A percentile compares a stretch with the other conserved stretches of the same genome.
Conservation (phyloP, 352 stramenopile species). For the Phytophthora pini region DNA sequence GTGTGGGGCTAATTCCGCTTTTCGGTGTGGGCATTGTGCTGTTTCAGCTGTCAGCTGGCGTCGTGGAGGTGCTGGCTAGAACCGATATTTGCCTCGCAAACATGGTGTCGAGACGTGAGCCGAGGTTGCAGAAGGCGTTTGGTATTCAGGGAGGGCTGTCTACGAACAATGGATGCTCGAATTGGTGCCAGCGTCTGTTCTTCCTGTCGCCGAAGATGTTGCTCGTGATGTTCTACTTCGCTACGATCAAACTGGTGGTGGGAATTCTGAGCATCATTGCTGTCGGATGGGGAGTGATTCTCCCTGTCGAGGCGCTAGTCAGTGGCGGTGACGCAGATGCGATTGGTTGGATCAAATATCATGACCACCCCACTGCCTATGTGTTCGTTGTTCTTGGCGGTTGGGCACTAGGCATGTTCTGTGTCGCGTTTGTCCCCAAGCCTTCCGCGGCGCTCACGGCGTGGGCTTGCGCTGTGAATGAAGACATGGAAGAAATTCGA, state of each 20-base stretch:
- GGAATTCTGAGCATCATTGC: slow-evolving; percentile 41
- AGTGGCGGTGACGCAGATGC: slow-evolving; percentile 19
- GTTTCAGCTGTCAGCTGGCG: slow-evolving; percentile 37
- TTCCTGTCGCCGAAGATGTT: slow-evolving; percentile 40
- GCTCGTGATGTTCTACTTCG: slow-evolving; percentile 52
- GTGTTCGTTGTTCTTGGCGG: slow-evolving; percentile 11
- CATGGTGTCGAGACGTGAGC: slow-evolving; percentile 11
- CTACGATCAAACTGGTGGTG: slow-evolving; percentile 49
- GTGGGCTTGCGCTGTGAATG: slow-evolving; percentile 26
- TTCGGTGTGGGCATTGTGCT: slow-evolving; percentile 32
- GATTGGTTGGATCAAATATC: slow-evolving; percentile 31
- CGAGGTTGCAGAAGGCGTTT: slow-evolving; percentile 26
- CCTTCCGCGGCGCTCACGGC: slow-evolving; percentile 21
- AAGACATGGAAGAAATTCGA: slow-evolving; percentile 1
- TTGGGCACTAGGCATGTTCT: slow-evolving; percentile 19
- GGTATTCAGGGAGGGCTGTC: slow-evolving; percentile 37
- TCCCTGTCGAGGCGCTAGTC: slow-evolving; percentile 44
- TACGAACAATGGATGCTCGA: slow-evolving; percentile 23
- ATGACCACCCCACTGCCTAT: slow-evolving; percentile 16
- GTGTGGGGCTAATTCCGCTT: slow-evolving; percentile 33
- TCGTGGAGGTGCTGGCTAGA: slow-evolving; percentile 26
- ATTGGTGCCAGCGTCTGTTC: slow-evolving; percentile 17
- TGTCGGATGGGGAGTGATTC: slow-evolving; percentile 28
- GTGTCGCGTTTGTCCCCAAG: slow-evolving; percentile 19
- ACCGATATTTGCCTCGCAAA: slow-evolving; percentile 37